These are phyloP conservation scores for Mycena belliarum DNA, from an alignment of 768 basidiomycete species.

Conservation along the genomic window DNA sequence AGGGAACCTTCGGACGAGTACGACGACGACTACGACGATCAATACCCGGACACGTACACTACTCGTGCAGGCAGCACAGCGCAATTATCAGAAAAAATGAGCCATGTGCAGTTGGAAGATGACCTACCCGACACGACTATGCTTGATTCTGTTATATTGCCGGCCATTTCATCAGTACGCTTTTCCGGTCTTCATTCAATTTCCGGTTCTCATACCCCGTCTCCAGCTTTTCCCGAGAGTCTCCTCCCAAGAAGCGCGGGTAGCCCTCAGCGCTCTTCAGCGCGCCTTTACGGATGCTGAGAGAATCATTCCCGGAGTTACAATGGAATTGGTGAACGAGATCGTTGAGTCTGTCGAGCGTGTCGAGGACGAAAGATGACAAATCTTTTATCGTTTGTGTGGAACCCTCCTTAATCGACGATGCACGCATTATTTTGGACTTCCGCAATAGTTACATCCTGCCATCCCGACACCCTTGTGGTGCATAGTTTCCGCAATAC, in stretches of 20 bases:
- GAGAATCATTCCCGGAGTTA: constrained; percentile 92
- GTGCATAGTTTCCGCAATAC: constrained; percentile 10
- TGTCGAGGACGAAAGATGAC: constrained; percentile 74
- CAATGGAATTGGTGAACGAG: constrained; percentile 90
- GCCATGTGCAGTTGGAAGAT: constrained; percentile 51
- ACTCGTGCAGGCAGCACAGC: constrained; percentile 41
- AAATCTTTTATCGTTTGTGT: constrained; percentile 7
- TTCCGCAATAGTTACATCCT: constrained; percentile 16
- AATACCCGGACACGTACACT: constrained; percentile 52
- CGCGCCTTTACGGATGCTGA: constrained; percentile 95
- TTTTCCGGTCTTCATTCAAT: not conserved
- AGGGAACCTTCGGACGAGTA: constrained; percentile 63
- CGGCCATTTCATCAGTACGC: constrained; percentile 93
- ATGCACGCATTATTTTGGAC: constrained; percentile 20
- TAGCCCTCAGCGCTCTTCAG: constrained; percentile 83
- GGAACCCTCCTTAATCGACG: constrained; percentile 8
- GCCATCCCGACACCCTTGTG: constrained; percentile 5
- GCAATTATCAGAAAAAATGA: constrained; percentile 43
- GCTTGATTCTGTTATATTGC: constrained; percentile 92
- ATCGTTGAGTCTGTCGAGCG: constrained; percentile 92
- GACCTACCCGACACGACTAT: constrained; percentile 84
- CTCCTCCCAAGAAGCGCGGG: constrained; percentile 87
- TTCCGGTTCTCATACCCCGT: constrained; percentile 4
- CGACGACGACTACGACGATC: constrained; percentile 62
- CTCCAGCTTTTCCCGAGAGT: constrained; percentile 87